These are phyloP conservation scores for Pisolithus microcarpus DNA, from an alignment of 768 basidiomycete species.

Conservation along the genomic window DNA sequence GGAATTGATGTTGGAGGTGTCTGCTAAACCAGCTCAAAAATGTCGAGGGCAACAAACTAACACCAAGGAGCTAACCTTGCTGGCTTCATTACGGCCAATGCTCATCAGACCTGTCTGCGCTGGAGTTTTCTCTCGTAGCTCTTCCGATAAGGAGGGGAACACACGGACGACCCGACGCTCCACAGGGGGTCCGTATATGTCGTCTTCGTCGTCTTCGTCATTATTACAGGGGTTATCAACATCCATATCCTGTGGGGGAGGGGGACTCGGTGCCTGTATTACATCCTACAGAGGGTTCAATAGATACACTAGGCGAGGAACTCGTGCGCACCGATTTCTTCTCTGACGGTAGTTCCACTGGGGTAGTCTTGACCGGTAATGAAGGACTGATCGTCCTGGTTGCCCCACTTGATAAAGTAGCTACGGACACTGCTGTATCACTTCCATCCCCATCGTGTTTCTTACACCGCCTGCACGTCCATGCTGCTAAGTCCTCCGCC, in stretches of 20 bases:
- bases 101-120: neutral
- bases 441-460: conserved; percentile 8
- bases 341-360: neutral
- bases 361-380: neutral
- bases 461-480: conserved; percentile 28
- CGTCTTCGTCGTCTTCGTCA: conserved; percentile 18
- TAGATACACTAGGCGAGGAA: no score
- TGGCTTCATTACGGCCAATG: neutral
- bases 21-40: neutral
- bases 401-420: neutral
- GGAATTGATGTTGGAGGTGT: neutral
- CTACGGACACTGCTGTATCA: neutral
- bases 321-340: neutral
- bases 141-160: conserved; percentile 19
- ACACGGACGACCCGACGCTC: conserved; percentile 21
- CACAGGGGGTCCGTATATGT: conserved; percentile 23
- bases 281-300: neutral
- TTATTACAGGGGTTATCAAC: no score
- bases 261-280: no score
- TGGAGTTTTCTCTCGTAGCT: conserved; percentile 14
- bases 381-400: neutral
- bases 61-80: neutral
- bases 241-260: neutral
- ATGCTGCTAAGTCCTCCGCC: conserved; percentile 15
- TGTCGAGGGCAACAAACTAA: neutral